These are phyloP conservation scores for Kwoniella mangroviensis DNA, from an alignment of 768 basidiomycete species.

Conservation along the genomic window DNA sequence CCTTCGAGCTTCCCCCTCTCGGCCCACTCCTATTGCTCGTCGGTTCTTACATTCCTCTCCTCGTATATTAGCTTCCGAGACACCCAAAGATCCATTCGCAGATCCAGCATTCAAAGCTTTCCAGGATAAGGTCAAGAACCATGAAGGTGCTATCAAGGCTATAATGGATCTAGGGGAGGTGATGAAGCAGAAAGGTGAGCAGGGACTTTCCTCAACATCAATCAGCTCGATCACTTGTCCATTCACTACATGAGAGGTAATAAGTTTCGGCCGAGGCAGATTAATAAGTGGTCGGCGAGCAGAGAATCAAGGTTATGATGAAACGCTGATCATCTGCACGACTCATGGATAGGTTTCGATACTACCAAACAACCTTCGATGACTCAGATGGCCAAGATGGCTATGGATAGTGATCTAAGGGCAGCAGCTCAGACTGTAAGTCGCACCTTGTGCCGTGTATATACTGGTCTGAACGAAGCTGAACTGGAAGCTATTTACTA, in stretches of 20 bases:
- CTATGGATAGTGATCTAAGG: slow-evolving; percentile 48
- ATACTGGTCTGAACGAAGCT: neutral
- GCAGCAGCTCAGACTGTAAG: slow-evolving; percentile 41
- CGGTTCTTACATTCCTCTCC: slow-evolving; percentile 27
- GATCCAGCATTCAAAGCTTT: slow-evolving; percentile 40
- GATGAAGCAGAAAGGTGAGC: slow-evolving; percentile 49
- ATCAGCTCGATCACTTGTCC: neutral
- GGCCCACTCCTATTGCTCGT: neutral
- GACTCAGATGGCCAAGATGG: slow-evolving; percentile 47
- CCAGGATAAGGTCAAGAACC: slow-evolving; percentile 42
- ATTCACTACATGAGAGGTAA: neutral
- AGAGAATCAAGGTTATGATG: too few relatives aligned
- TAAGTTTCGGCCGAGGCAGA: neutral
- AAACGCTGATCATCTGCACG: too few relatives aligned
- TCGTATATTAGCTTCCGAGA: slow-evolving; percentile 31
- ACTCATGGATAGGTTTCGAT: slow-evolving; percentile 39
- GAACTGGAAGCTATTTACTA: slow-evolving; percentile 2
- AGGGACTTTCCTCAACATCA: neutral
- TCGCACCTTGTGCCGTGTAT: neutral
- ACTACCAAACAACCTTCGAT: slow-evolving; percentile 41
- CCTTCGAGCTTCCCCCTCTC: slow-evolving; percentile 5
- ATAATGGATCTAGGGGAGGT: slow-evolving; percentile 40
- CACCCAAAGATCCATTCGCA: slow-evolving; percentile 34
- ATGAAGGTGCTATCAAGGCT: slow-evolving; percentile 46
- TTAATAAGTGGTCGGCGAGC: neutral